Conservation (phyloP, 2,329 filamentous ascomycete species). For the Ophiocordyceps polyrhachis-furcata region DNA sequence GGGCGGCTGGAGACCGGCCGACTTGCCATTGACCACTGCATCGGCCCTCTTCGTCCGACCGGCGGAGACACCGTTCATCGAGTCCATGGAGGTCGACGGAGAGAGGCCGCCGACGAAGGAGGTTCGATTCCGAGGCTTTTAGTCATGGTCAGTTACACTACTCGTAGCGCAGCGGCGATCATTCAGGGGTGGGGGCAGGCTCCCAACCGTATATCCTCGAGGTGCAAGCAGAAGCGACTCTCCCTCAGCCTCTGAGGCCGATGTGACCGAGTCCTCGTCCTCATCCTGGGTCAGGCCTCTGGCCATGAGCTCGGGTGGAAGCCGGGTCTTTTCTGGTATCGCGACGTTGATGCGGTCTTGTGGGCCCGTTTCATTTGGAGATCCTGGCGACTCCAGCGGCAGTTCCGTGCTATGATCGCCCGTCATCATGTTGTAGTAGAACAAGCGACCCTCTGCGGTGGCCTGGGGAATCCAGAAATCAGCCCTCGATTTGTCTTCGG, state of each 20-base stretch:
- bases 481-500: constrained; percentile 56
- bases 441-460: constrained; percentile 77
- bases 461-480: constrained; percentile 99
- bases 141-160: neutral
- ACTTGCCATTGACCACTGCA: constrained; percentile 23
- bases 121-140: constrained; percentile 41
- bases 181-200: neutral
- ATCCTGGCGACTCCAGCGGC: constrained; percentile 75
- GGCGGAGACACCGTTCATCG: constrained; percentile 53
- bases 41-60: constrained; percentile 38
- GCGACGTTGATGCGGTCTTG: constrained; percentile 75
- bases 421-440: constrained; percentile 97
- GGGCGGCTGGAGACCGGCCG: constrained; percentile 22
- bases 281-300: constrained; percentile 67
- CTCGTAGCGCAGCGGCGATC: neutral
- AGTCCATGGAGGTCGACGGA: constrained; percentile 81
- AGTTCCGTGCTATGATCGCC: constrained; percentile 89
- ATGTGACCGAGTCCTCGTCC: constrained; percentile 70
- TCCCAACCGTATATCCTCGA: constrained; percentile 46
- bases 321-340: constrained; percentile 76
- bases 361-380: constrained; percentile 64
- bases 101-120: constrained; percentile 57
- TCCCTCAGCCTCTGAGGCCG: constrained; percentile 72
- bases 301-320: constrained; percentile 81
- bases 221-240: constrained; percentile 50